phyloP scores from a whole-genome alignment of 305 asterid species.

The Andrographis paniculata region DNA sequence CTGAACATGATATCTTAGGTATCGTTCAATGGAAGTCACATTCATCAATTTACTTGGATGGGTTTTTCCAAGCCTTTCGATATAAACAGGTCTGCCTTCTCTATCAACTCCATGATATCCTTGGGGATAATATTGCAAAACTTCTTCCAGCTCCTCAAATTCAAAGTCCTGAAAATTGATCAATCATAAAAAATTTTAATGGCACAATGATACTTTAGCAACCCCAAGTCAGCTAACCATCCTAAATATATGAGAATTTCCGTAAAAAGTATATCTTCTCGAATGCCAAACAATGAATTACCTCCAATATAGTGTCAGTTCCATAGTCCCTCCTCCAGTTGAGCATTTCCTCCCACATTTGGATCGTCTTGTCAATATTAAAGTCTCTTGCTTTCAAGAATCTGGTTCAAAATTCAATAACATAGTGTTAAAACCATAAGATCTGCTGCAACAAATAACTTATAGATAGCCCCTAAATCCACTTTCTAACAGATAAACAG shows the following conservation, averaged over 20 bases:
- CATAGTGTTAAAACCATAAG: slow-evolving; percentile 1
- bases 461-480: neutral
- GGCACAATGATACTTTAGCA: neutral
- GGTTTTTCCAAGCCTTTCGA: slow-evolving; percentile 95
- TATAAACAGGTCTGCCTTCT: slow-evolving; percentile 93
- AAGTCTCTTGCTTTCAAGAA: slow-evolving; percentile 91
- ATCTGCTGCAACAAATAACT: neutral
- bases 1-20: slow-evolving; percentile 83
- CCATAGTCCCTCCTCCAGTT: slow-evolving; percentile 87
- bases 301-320: slow-evolving; percentile 84
- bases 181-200: neutral
- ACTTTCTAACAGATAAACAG: no score
- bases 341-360: slow-evolving; percentile 98
- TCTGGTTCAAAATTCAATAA: slow-evolving; percentile 25
- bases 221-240: neutral
- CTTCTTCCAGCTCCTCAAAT: slow-evolving; percentile 84
- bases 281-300: slow-evolving; percentile 20
- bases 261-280: neutral
- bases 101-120: slow-evolving; percentile 98
- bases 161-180: slow-evolving; percentile 59
- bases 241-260: neutral
- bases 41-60: slow-evolving; percentile 76
- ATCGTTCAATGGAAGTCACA: slow-evolving; percentile 76
- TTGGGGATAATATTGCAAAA: slow-evolving; percentile 86
- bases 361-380: slow-evolving; percentile 53